Conservation (phyloP, 441 rosid genomes). For the Gossypium schwendimanii region DNA sequence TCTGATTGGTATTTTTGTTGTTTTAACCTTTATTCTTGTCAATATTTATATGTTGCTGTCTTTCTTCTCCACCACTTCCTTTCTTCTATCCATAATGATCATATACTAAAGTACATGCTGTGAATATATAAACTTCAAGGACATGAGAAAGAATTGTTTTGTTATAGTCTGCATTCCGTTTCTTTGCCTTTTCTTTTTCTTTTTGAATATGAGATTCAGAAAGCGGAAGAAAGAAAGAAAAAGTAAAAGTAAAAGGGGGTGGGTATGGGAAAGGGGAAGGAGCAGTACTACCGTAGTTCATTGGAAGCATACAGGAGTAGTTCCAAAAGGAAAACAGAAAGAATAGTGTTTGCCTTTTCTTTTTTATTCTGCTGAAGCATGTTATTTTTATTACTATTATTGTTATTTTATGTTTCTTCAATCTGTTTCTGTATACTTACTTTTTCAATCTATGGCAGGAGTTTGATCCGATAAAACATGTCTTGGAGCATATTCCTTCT, state of each 20-base stretch:
- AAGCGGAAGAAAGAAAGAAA: not conserved
- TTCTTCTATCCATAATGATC: not conserved
- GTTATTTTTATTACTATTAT: not conserved
- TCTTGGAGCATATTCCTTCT: slow-evolving; percentile 66
- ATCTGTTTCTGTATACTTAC: not conserved
- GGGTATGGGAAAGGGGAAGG: not conserved
- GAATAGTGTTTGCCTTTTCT: not conserved
- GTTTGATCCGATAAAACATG: slow-evolving; percentile 58
- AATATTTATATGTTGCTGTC: not conserved
- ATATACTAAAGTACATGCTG: not conserved
- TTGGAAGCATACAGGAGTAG: not conserved
- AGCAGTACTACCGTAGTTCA: not conserved
- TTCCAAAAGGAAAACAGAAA: not conserved
- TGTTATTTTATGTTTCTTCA: not conserved
- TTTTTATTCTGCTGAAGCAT: not conserved
- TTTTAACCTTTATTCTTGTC: not conserved
- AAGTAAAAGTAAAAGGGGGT: not conserved
- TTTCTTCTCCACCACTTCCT: not conserved
- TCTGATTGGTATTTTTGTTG: slow-evolving; percentile 1
- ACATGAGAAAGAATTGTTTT: not conserved
- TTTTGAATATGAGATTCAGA: not conserved
- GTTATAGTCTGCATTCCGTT: not conserved
- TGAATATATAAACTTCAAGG: not conserved
- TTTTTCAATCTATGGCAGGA: slow-evolving; percentile 38
- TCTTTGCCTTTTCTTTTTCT: not conserved